phyloP scores from a whole-genome alignment of 108 stramenopile genomes.

The Discostella stelligeroides region DNA sequence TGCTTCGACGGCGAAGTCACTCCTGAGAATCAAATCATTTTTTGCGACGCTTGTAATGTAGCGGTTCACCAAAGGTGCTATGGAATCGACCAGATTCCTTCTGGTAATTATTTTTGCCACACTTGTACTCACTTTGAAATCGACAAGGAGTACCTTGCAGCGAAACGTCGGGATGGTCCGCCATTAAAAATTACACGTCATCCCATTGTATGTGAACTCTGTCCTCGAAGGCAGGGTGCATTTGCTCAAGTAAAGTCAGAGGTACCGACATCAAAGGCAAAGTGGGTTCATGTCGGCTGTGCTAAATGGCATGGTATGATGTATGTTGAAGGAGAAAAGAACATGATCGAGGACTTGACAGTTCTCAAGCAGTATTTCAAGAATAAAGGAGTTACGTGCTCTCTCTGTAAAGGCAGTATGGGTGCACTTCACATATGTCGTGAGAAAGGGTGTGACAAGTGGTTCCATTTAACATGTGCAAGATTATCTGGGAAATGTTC shows the following conservation, averaged over 20 bases:
- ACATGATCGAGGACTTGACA: conserved; percentile 73
- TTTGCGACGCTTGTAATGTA: conserved; percentile 90
- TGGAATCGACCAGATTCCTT: conserved; percentile 82
- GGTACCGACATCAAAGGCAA: conserved; percentile 34
- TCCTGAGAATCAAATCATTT: conserved; percentile 88
- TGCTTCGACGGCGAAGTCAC: conserved; percentile 89
- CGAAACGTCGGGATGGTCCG: conserved; percentile 43
- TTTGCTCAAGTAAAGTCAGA: conserved; percentile 60
- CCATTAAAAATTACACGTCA: conserved; percentile 42
- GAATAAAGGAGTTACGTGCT: conserved; percentile 48
- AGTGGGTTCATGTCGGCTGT: conserved; percentile 82
- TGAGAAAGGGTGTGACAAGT: conserved; percentile 62
- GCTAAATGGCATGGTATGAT: conserved; percentile 89
- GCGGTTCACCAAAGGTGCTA: conserved; percentile 90
- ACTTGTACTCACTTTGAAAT: conserved; percentile 74
- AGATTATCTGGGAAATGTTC: conserved; percentile 72
- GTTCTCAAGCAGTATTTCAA: conserved; percentile 60
- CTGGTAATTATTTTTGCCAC: conserved; percentile 88
- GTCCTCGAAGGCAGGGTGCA: conserved; percentile 78
- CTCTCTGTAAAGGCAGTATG: conserved; percentile 67
- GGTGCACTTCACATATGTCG: conserved; percentile 76
- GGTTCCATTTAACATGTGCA: conserved; percentile 84
- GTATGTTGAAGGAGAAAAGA: conserved; percentile 52
- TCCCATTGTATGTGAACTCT: conserved; percentile 81
- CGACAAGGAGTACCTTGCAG: conserved; percentile 57